phyloP scores from a whole-genome alignment of 495 filamentous ascomycete species.

The Pseudevernia furfuracea region DNA sequence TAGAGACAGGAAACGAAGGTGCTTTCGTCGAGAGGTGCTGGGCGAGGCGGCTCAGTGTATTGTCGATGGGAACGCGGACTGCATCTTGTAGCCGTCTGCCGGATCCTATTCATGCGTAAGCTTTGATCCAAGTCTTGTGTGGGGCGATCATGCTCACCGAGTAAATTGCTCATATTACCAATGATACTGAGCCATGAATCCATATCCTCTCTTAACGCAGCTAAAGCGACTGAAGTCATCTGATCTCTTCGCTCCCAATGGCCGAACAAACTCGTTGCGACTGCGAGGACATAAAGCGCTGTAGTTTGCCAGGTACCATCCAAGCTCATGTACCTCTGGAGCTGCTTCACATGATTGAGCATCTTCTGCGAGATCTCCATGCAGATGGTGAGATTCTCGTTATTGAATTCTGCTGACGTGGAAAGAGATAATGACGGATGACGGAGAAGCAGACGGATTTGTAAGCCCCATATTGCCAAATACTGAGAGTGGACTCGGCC shows the following conservation, averaged over 20 bases:
- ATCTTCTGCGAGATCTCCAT: conserved; percentile 58
- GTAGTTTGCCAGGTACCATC: conserved; percentile 75
- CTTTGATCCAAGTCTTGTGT: conserved; percentile 1
- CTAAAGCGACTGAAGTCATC: conserved; percentile 47
- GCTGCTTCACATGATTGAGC: conserved; percentile 48
- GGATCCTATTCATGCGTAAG: conserved; percentile 33
- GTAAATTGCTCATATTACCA: conserved; percentile 51
- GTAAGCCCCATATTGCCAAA: conserved; percentile 39
- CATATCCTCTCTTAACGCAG: conserved; percentile 57
- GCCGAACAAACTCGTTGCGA: conserved; percentile 64
- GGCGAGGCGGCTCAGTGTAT: conserved; percentile 25
- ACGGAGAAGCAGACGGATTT: conserved; percentile 49
- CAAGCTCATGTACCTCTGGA: conserved; percentile 57
- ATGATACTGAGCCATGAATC: conserved; percentile 59
- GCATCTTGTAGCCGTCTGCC: conserved; percentile 31
- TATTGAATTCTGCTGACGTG: conserved; percentile 49
- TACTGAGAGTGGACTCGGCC: conserved; percentile 43
- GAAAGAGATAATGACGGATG: conserved; percentile 66
- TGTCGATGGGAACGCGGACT: conserved; percentile 30
- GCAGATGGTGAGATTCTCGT: conserved; percentile 59
- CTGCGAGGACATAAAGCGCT: conserved; percentile 63
- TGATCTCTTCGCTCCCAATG: conserved; percentile 57
- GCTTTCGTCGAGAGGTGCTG: conserved; percentile 26
- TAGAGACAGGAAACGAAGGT: conserved; percentile 7
- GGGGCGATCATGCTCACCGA: conserved; percentile 42